A percentile compares a stretch with the other conserved stretches of the same genome.
phyloP scores from a whole-genome alignment of 257 asterid species.

The Penstemon barbatus region DNA sequence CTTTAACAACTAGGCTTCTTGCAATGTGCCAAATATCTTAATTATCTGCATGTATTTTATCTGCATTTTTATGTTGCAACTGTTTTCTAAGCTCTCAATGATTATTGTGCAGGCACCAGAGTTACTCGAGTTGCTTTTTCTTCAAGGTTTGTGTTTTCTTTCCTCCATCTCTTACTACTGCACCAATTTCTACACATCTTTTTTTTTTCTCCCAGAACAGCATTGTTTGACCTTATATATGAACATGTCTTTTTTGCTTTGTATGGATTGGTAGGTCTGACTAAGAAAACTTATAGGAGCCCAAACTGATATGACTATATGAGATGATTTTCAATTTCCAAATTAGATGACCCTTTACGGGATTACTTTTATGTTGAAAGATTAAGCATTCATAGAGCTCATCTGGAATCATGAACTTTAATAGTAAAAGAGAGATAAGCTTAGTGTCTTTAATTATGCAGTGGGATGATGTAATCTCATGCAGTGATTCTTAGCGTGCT shows the following conservation, averaged over 20 bases:
- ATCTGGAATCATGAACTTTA: not conserved
- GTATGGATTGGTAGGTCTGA: not conserved
- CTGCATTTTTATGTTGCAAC: conserved; percentile 8
- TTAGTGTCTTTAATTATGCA: not conserved
- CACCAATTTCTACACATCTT: not conserved
- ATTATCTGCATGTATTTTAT: conserved; percentile 1
- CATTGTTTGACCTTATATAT: not conserved
- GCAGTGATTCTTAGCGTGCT: not conserved
- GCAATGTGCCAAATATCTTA: not conserved
- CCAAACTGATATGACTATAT: not conserved
- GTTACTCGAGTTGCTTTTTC: conserved; percentile 71
- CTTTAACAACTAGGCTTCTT: not conserved
- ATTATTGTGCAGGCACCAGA: conserved; percentile 83
- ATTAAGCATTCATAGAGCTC: not conserved
- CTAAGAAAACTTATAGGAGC: not conserved
- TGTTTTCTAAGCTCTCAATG: conserved; percentile 26
- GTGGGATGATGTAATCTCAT: not conserved
- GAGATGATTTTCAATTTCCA: not conserved
- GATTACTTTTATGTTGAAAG: not conserved
- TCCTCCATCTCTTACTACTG: not conserved
- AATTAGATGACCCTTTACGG: conserved; percentile 1
- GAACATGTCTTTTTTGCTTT: not conserved
- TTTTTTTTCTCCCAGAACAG: not conserved
- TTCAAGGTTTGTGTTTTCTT: conserved; percentile 48
- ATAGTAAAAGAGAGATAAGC: not conserved